Evolutionary conservation across 2,329 filamentous ascomycete genomes (phyloP), one percentile per base, ranked within the genome.

Genomic region (Metarhizium rileyi): DNA sequence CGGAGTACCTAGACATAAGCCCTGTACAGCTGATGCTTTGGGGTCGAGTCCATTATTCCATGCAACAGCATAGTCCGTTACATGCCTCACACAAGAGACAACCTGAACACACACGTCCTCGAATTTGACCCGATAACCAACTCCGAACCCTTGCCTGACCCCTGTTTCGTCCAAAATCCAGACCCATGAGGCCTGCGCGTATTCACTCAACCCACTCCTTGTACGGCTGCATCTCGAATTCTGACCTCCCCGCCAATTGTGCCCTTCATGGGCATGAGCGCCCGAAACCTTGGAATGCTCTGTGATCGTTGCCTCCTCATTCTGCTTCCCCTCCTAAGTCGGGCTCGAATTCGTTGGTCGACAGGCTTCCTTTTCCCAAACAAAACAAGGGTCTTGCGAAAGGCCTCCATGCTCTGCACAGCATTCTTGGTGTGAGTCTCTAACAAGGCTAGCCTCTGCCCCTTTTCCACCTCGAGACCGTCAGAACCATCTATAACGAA

Each of bases 181-280:
- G 38, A 48, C 46, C 46, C 46, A 48, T 23, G 46, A 22, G 40
- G 27, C 35, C 46, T 48, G 46, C 38, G 35, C 35, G 38, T 47
- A 33, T 20, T 36, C 20, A 28, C 27, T 28, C 27, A 28, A 5
- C 10, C 5, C 5, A 33, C 30, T 33, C 10, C 16, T 5, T 47
- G 20, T 16, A 22, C 33, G 27, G 18, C 28, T 27, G 41, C 40
- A 23, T 33, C 23, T 23, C n/a, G 42, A 44, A 30, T 14, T 30
- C 35, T 18, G n/a, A 16, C 38, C 38, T 42, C 38, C 38, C 38
- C 38, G 38, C 38, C 38, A 42, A 42, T 42, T 42, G 38, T 14
- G 12, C 20, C 38, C 8, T 4, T 42, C 10, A 14, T 20, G 38
- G 38, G 38, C 38, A 40, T 40, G n/a, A 40, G 20, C 38, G n/a